Percentiles rank a stretch among this genome's conserved stretches.
Conservation (phyloP, 2,329 filamentous ascomycete genomes). For the Pseudogymnoascus sp. region DNA sequence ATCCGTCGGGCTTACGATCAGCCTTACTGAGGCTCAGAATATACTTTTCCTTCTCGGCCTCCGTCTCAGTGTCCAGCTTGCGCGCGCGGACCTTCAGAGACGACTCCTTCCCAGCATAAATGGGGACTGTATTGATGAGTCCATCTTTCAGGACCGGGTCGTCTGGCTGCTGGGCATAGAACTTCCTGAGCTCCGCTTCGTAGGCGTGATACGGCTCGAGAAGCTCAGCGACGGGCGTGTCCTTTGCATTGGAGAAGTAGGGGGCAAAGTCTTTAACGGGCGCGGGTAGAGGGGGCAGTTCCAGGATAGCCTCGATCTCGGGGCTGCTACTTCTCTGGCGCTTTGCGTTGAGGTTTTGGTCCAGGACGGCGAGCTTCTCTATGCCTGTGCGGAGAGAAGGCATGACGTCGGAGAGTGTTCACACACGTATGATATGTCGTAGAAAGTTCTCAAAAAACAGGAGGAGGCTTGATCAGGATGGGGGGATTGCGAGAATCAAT, state of each 20-base stretch:
- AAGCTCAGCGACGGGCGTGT: conserved; percentile 49
- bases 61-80: conserved; percentile 48
- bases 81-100: conserved; percentile 57
- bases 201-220: conserved; percentile 61
- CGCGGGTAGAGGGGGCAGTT: conserved; percentile 17
- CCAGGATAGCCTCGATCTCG: background rate
- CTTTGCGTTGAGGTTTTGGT: conserved; percentile 1
- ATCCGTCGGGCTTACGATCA: conserved; percentile 54
- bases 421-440: background rate
- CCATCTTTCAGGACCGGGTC: conserved; percentile 51
- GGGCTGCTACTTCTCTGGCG: background rate
- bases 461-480: background rate
- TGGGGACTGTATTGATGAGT: conserved; percentile 56
- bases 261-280: conserved; percentile 26
- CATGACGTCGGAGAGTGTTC: background rate
- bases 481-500: background rate
- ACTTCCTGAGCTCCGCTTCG: conserved; percentile 57
- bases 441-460: background rate
- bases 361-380: background rate
- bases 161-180: conserved; percentile 61
- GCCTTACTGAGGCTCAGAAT: conserved; percentile 60
- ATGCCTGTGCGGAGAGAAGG: background rate
- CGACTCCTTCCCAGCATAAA: conserved; percentile 53
- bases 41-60: conserved; percentile 56
- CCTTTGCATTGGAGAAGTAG: conserved; percentile 49